These are phyloP conservation scores for Heliamphora exappendiculata DNA, from an alignment of 148 eudicot genomes.

Conservation along the genomic window DNA sequence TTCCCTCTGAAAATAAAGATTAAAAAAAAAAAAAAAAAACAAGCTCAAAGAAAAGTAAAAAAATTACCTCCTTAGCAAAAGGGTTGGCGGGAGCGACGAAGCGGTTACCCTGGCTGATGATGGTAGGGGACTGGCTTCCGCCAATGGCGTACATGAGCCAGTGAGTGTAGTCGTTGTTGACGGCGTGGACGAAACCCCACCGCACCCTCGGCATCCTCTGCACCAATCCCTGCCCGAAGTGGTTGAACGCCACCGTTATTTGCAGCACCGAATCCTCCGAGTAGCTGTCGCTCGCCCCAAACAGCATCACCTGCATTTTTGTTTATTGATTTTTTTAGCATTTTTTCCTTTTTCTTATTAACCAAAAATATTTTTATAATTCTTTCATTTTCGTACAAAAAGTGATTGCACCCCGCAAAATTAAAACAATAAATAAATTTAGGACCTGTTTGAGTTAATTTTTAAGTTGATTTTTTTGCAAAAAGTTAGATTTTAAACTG, in stretches of 20 bases:
- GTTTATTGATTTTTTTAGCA: too few species aligned
- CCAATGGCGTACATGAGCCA: slow-evolving; percentile 65
- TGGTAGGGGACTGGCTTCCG: slow-evolving; percentile 4
- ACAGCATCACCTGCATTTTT: slow-evolving; percentile 43
- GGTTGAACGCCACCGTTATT: slow-evolving; percentile 64
- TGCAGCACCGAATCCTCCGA: slow-evolving; percentile 53
- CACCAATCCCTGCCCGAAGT: slow-evolving; percentile 56
- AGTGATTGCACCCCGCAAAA: too few species aligned
- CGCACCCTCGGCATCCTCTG: slow-evolving; percentile 78
- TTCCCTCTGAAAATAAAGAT: too few species aligned
- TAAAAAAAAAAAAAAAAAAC: too few species aligned
- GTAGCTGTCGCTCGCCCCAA: slow-evolving; percentile 45
- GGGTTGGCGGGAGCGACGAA: slow-evolving; percentile 12
- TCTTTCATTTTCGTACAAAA: too few species aligned
- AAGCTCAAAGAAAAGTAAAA: too few species aligned
- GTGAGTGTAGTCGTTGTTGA: slow-evolving; percentile 78
- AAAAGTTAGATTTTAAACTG: too few species aligned
- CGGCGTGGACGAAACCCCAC: slow-evolving; percentile 61
- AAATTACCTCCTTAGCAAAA: slow-evolving; percentile 14
- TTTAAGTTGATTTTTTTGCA: too few species aligned
- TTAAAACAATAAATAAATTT: too few species aligned
- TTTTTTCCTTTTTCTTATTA: too few species aligned
- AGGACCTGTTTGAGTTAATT: too few species aligned
- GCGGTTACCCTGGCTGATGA: slow-evolving; percentile 14
- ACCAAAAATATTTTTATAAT: too few species aligned